Base-by-base conservation (phyloP, 2,329 filamentous ascomycete species). In the Aspergillus aculeatus region DNA sequence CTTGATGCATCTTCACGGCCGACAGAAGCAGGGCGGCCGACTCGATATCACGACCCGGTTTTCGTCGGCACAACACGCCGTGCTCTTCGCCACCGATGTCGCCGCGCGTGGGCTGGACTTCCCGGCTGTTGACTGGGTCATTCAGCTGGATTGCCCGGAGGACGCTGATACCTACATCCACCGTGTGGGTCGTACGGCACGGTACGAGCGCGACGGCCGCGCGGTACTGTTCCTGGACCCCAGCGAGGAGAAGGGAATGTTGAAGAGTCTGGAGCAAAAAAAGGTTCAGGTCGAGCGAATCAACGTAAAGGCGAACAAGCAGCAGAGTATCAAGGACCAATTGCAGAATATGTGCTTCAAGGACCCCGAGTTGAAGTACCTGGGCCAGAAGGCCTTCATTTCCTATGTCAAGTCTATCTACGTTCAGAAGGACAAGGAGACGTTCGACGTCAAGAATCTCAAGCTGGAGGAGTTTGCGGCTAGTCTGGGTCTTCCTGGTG, bases 121-220 rank as follows among this genome's bases (percentile, higher is more conserved):
- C 72, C 95, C 95, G 0, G 89, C 92, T 3, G 95, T 99, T 0
- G 95, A 99, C 74, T 99, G 95, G 90, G 95, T 99, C 5, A 92
- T 99, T n/a, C 95, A 99, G 73, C 84, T 91, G n/a, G 95, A 99
- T 74, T 96, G 91, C 66, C 95, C 95, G 0, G 95, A 99, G 75
- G 94, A 99, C 74, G 90, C 91, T 4, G 95, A 98, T 70, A 99
- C 95, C 0, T 99, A 99, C 71, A 98, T 99, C 67, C 95, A 99
- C 77, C 87, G 95, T 60, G 94, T 97, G 4, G 95, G 95, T 1
- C 86, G 95, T 31, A 98, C 95, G 19, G 95, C 95, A n/a, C 86
- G 94, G 23, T 98, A 96, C 74, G 89, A 97, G 69, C 89, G 90
- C 64, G 86, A 91, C 56, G 95, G 95, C 7, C 87, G 89, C 44